Conservation (phyloP, 2,329 filamentous ascomycete genomes). For the Pyrenophora tritici-repentis region DNA sequence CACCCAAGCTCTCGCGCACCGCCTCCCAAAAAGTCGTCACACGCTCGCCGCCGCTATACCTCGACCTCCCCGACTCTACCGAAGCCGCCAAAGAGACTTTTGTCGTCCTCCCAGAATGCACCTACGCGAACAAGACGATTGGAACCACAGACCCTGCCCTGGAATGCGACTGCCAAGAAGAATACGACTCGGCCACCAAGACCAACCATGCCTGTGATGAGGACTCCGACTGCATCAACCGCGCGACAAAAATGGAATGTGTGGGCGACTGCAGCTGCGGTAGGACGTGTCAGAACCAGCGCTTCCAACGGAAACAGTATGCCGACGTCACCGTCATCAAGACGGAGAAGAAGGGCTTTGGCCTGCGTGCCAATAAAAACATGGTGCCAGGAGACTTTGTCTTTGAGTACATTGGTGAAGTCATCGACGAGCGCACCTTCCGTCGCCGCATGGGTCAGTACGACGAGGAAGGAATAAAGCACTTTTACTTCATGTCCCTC, state of each 20-base stretch:
- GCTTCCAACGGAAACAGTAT: slow-evolving; percentile 89
- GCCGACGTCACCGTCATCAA: slow-evolving; percentile 93
- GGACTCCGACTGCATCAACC: slow-evolving; percentile 97
- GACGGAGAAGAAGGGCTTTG: slow-evolving; percentile 96
- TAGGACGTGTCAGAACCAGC: slow-evolving; percentile 86
- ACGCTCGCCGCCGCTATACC: slow-evolving; percentile 69
- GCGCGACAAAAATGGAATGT: slow-evolving; percentile 97
- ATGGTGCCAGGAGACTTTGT: slow-evolving; percentile 88
- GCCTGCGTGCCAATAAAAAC: slow-evolving; percentile 78
- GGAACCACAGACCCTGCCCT: slow-evolving; percentile 90
- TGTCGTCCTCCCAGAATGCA: slow-evolving; percentile 79
- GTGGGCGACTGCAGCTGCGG: slow-evolving; percentile 86
- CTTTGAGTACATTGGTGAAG: slow-evolving; percentile 97
- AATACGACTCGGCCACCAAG: slow-evolving; percentile 68
- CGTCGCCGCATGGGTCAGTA: slow-evolving; percentile 90
- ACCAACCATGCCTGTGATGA: slow-evolving; percentile 88
- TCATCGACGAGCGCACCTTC: slow-evolving; percentile 91
- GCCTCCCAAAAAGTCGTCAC: slow-evolving; percentile 70
- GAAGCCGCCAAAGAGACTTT: slow-evolving; percentile 76
- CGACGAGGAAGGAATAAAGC: slow-evolving; percentile 94
- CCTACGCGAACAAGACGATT: slow-evolving; percentile 89
- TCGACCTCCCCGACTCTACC: slow-evolving; percentile 78
- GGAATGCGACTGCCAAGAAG: slow-evolving; percentile 93
- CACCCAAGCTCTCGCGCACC: slow-evolving; percentile 74
- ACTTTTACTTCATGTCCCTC: slow-evolving; percentile 99